Conservation (phyloP, 1,139 yeast species). For the Debaryomyces psychrophilus region DNA sequence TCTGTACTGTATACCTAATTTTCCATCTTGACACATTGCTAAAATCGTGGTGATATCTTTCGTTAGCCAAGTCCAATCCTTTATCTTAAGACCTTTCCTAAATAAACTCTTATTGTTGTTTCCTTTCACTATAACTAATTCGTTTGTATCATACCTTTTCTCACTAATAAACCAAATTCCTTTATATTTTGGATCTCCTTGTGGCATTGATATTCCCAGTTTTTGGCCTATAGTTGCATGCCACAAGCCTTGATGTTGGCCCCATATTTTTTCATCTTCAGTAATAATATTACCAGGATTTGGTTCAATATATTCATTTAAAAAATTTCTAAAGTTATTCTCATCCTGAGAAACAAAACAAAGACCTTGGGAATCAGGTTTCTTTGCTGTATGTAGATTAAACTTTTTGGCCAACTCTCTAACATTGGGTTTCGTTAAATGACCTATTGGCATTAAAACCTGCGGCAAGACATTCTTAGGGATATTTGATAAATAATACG, state of each 20-base stretch:
- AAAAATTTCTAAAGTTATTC: constrained; percentile 73
- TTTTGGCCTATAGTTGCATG: constrained; percentile 92
- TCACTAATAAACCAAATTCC: constrained; percentile 90
- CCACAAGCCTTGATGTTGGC: constrained; percentile 86
- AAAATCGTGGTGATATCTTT: constrained; percentile 14
- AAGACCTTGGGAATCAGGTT: constrained; percentile 93
- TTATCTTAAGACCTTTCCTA: constrained; percentile 45
- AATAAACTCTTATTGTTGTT: constrained; percentile 63
- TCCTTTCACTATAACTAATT: constrained; percentile 78
- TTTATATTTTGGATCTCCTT: constrained; percentile 69
- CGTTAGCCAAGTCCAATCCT: constrained; percentile 56
- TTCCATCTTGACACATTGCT: constrained; percentile 17
- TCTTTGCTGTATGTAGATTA: constrained; percentile 64
- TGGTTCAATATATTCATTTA: constrained; percentile 72
- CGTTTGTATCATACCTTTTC: constrained; percentile 64
- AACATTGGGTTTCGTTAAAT: constrained; percentile 71
- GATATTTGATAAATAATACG: constrained; percentile 81
- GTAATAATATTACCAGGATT: constrained; percentile 79
- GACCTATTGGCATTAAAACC: constrained; percentile 79
- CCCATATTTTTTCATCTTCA: constrained; percentile 75
- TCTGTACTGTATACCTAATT: constrained; percentile 60
- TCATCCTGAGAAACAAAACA: constrained; percentile 84
- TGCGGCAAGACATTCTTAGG: constrained; percentile 47
- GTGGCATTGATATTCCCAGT: constrained; percentile 80
- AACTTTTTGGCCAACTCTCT: constrained; percentile 62